Evolutionary conservation across 495 filamentous ascomycete species (phyloP).

Genomic region (Amphirosellinia nigrospora): DNA sequence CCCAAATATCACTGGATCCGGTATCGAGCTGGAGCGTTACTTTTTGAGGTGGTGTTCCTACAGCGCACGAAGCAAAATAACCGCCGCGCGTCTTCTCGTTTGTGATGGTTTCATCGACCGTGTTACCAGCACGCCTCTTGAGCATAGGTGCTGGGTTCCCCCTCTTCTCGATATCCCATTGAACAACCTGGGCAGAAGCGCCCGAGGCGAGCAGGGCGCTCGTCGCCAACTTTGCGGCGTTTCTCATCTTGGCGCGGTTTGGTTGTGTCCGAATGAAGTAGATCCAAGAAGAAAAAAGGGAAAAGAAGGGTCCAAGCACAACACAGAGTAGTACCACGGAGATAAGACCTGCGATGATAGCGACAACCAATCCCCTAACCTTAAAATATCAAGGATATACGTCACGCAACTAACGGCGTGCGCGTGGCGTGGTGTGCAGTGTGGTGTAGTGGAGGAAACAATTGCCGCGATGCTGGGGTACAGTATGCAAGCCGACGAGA

Average conservation of each 20-base stretch:
- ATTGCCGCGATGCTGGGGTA: slow-evolving; percentile 6
- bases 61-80: slow-evolving; percentile 71
- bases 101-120: slow-evolving; percentile 46
- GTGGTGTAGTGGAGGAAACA: slow-evolving; percentile 15
- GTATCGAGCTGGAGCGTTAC: slow-evolving; percentile 78
- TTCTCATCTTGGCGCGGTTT: slow-evolving; percentile 32
- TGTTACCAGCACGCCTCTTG: slow-evolving; percentile 40
- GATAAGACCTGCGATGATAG: not conserved
- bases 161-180: slow-evolving; percentile 49
- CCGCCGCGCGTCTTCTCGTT: slow-evolving; percentile 56
- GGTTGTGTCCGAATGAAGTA: not conserved
- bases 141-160: slow-evolving; percentile 31
- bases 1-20: slow-evolving; percentile 91
- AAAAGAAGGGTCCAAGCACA: not conserved
- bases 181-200: slow-evolving; percentile 46
- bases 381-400: not conserved
- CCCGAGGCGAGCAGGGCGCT: slow-evolving; percentile 41
- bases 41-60: slow-evolving; percentile 74
- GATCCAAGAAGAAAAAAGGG: not conserved
- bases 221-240: slow-evolving; percentile 31
- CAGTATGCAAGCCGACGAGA: slow-evolving; percentile 8
- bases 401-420: not conserved
- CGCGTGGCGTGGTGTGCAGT: no score
- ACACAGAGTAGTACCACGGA: not conserved
- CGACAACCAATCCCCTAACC: not conserved